A percentile compares a stretch with the other conserved stretches of the same genome.
Conservation (phyloP, 305 asterid species). For the Andrographis paniculata region DNA sequence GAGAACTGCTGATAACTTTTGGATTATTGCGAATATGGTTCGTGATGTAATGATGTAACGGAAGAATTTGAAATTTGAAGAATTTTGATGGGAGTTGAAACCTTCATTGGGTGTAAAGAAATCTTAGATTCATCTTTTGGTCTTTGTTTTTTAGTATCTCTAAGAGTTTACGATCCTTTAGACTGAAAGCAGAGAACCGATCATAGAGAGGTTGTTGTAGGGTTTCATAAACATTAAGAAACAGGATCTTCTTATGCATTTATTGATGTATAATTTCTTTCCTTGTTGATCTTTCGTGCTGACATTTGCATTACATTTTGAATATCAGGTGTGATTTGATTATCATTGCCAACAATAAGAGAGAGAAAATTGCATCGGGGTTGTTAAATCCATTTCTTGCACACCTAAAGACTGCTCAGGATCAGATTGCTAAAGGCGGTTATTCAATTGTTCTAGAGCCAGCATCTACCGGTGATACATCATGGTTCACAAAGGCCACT, state of each 20-base stretch:
- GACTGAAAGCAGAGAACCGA: too few relatives aligned
- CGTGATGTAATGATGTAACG: too few relatives aligned
- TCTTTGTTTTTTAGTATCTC: too few relatives aligned
- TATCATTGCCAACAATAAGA: conserved; percentile 64
- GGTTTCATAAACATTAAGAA: background rate
- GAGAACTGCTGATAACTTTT: too few relatives aligned
- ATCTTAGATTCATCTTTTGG: too few relatives aligned
- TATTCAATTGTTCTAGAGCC: conserved; percentile 73
- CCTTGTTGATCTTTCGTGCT: background rate
- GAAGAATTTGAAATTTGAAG: too few relatives aligned
- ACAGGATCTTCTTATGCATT: too few relatives aligned
- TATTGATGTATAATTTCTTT: conserved; percentile 5
- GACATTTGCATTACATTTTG: conserved; percentile 4
- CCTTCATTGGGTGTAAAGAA: too few relatives aligned
- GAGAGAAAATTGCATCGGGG: conserved; percentile 85
- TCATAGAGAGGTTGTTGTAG: conserved; percentile 4
- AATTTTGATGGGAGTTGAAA: too few relatives aligned
- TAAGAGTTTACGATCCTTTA: too few relatives aligned
- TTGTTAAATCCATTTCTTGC: conserved; percentile 81
- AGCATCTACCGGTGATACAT: conserved; percentile 34
- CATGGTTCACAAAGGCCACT: conserved; percentile 89
- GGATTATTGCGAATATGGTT: too few relatives aligned
- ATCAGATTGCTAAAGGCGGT: conserved; percentile 77
- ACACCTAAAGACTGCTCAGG: conserved; percentile 78
- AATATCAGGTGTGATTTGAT: conserved; percentile 50